Evolutionary conservation across 306 rosid species (phyloP).

Genomic region (Rosa lucieae): DNA sequence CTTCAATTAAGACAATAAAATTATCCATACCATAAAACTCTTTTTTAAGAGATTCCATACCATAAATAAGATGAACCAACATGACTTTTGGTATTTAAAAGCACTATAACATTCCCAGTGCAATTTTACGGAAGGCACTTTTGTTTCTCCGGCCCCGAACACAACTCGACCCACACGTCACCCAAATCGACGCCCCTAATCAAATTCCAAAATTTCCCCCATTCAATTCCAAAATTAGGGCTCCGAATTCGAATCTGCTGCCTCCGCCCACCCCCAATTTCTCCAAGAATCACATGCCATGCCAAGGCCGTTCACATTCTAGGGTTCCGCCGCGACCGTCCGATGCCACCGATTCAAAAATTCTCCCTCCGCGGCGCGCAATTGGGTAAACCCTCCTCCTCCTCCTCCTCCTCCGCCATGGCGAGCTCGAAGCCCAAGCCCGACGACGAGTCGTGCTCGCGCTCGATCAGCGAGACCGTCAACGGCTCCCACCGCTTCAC

Average conservation of each 20-base stretch:
- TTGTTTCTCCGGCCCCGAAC: background rate
- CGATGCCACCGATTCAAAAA: constrained; percentile 25
- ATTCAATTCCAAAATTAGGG: constrained; percentile 30
- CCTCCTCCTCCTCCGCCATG: constrained; percentile 9
- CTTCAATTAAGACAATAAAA: too few relatives aligned
- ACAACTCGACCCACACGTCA: background rate
- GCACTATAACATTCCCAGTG: background rate
- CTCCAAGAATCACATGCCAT: background rate
- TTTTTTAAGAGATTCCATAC: background rate
- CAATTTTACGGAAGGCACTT: background rate
- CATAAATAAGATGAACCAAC: background rate
- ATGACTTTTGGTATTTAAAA: background rate
- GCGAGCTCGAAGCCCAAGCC: constrained; percentile 31
- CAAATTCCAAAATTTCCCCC: background rate
- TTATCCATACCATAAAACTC: too few relatives aligned
- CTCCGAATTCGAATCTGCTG: background rate
- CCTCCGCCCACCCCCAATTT: background rate
- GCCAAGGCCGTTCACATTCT: background rate
- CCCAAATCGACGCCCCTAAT: background rate
- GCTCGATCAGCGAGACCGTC: constrained; percentile 73
- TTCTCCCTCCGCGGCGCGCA: constrained; percentile 3
- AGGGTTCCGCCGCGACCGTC: constrained; percentile 31
- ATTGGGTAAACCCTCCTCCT: constrained; percentile 30
- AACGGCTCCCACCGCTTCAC: constrained; percentile 80
- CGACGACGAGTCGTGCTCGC: constrained; percentile 52